Percentiles rank a stretch among this genome's conserved stretches.
Conservation (phyloP, 163 green algal genomes). For the Chloromonas sp. region DNA sequence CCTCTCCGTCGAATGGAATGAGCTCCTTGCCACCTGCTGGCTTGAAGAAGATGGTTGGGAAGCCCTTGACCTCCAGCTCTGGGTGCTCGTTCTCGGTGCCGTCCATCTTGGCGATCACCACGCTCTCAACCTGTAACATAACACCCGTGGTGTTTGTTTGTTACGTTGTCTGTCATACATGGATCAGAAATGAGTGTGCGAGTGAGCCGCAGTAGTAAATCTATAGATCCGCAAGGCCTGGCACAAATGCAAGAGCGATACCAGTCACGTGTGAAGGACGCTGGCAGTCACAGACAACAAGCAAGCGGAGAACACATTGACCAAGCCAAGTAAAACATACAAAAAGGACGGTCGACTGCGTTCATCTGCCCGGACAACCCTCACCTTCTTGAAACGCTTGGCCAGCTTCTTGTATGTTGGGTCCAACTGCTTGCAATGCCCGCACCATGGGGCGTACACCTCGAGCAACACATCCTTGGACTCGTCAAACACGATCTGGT, state of each 20-base stretch:
- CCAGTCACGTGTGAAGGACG: too few relatives aligned
- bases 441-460: conserved; percentile 68
- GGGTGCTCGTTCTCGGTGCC: conserved; percentile 71
- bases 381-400: conserved; percentile 60
- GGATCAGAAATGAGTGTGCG: too few relatives aligned
- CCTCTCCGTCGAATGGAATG: conserved; percentile 9
- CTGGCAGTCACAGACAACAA: too few relatives aligned
- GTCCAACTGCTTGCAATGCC: conserved; percentile 69
- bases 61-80: conserved; percentile 60
- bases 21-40: conserved; percentile 33
- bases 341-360: too few relatives aligned
- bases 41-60: conserved; percentile 67
- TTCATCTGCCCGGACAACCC: not conserved
- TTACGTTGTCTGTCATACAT: too few relatives aligned
- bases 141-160: too few relatives aligned
- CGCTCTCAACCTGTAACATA: not conserved
- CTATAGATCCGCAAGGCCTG: too few relatives aligned
- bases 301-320: too few relatives aligned
- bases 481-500: conserved; percentile 61
- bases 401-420: conserved; percentile 75
- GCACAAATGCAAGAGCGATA: too few relatives aligned
- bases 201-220: too few relatives aligned
- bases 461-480: conserved; percentile 57
- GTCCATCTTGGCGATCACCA: conserved; percentile 80
- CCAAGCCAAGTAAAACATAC: too few relatives aligned